phyloP scores from a whole-genome alignment of 106 monocot genomes.

The Dendrobium officinale region DNA sequence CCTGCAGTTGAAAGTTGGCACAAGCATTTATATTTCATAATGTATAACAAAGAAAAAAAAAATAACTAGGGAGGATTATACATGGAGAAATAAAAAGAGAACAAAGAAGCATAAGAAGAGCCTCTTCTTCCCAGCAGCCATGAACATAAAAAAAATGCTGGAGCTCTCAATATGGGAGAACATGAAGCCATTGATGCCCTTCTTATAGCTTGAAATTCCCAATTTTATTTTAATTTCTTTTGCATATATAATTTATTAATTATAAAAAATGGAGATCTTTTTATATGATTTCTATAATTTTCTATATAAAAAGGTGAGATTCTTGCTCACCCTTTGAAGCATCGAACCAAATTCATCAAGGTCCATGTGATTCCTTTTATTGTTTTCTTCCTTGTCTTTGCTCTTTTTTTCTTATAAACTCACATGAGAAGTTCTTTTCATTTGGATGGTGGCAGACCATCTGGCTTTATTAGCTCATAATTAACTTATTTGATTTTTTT shows the following conservation, averaged over 20 bases:
- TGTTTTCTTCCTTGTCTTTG: not conserved
- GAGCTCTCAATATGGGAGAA: not conserved
- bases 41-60: not conserved
- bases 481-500: not conserved
- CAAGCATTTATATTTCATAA: not conserved
- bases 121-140: slow-evolving; percentile 11
- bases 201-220: slow-evolving; percentile 4
- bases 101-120: slow-evolving; percentile 14
- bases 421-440: slow-evolving; percentile 6
- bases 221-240: not conserved
- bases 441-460: slow-evolving; percentile 9
- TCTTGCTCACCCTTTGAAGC: not conserved
- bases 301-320: not conserved
- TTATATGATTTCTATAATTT: not conserved
- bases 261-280: no score
- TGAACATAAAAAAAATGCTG: not conserved
- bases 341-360: not conserved
- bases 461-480: slow-evolving; percentile 16
- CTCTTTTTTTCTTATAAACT: not conserved
- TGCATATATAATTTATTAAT: no score
- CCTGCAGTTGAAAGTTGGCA: slow-evolving; percentile 4
- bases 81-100: slow-evolving; percentile 28
- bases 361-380: not conserved
- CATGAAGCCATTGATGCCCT: not conserved
- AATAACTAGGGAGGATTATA: not conserved